phyloP scores from a whole-genome alignment of 2,329 filamentous ascomycete genomes.

The Arthroderma uncinatum region DNA sequence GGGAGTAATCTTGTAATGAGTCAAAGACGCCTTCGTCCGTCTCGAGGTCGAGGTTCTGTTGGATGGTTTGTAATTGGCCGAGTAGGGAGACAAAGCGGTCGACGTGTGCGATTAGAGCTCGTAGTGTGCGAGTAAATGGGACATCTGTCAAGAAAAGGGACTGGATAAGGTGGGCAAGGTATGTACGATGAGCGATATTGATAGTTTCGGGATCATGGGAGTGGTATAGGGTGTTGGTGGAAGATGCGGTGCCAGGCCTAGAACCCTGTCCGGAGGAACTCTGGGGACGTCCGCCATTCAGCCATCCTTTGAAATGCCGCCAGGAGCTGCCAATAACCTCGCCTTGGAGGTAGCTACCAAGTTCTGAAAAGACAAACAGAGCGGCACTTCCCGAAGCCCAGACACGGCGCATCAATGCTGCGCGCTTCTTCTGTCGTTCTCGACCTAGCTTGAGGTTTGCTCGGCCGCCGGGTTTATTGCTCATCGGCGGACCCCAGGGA shows the following conservation, averaged over 20 bases:
- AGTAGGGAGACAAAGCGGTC: slow-evolving; percentile 72
- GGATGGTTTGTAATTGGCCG: slow-evolving; percentile 62
- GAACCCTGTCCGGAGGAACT: slow-evolving; percentile 22
- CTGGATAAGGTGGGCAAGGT: slow-evolving; percentile 54
- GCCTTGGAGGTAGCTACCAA: slow-evolving; percentile 77
- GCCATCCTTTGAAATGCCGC: slow-evolving; percentile 67
- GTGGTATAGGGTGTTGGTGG: slow-evolving; percentile 19
- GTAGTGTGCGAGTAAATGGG: slow-evolving; percentile 32
- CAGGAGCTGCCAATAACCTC: slow-evolving; percentile 76
- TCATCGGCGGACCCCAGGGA: slow-evolving; percentile 54
- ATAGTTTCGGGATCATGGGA: slow-evolving; percentile 73
- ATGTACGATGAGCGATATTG: slow-evolving; percentile 64
- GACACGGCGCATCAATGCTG: slow-evolving; percentile 60
- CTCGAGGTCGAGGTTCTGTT: slow-evolving; percentile 68
- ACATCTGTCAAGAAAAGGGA: slow-evolving; percentile 35
- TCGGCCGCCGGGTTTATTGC: slow-evolving; percentile 50
- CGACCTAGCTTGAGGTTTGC: slow-evolving; percentile 52
- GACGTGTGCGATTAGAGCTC: slow-evolving; percentile 41
- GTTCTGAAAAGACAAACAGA: slow-evolving; percentile 79
- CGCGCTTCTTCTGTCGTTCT: slow-evolving; percentile 51
- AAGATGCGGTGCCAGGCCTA: slow-evolving; percentile 29
- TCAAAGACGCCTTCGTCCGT: slow-evolving; percentile 72
- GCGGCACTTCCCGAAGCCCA: slow-evolving; percentile 86
- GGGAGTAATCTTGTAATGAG: slow-evolving; percentile 56
- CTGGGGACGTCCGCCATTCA: slow-evolving; percentile 38